Evolutionary conservation across 345 rosid genomes (phyloP), one percentile per base, ranked within the genome.

Genomic region (Euphorbia pulcherrima): DNA sequence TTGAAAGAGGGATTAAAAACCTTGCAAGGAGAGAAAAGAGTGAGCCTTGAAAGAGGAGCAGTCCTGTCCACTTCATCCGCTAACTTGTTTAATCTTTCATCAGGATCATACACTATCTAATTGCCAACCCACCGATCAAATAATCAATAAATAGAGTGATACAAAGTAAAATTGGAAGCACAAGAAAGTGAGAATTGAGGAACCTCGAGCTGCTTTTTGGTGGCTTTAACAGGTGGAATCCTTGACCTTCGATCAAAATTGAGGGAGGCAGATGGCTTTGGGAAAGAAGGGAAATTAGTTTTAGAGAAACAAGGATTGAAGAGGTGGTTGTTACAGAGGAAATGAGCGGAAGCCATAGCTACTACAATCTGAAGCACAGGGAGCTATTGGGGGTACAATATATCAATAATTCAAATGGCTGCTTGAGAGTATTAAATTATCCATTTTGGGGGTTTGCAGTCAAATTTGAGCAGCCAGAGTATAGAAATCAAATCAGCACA

Each of bases 1-100:
- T 33, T 6, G 1, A 41, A 12, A 40, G 26, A 16, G 8, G 60
- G 57, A 68, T 5, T 14, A 64, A 53, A 47, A 66, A 91, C 97
- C 96, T 91, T 94, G 87, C 96, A 94, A 74, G 97, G 99, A 29
- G 99, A 94, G 87, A 91, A 94, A 37, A 94, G 82, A 62, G 83
- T 82, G 80, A 94, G 93, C 78, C 97, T 84, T 44, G 97, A 94
- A 55, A 91, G 90, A 24, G 97, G 96, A 78, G 97, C 95, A 55
- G 82, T 80, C 82, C 67, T 81, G 77, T 91, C 96, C 60, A 89
- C 87, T 68, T 87, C 80, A 83, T 91, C 90, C 0, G 91, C 93
- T 13, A 89, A 77, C 75, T 83, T 86, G 82, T 88, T 88, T 16
- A 84, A 41, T 79, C 84, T 89, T 82, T 82, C 96, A 60, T 91